Evolutionary conservation across 805 yeast genomes (phyloP).

Genomic region (Ogataea zsoltii): DNA sequence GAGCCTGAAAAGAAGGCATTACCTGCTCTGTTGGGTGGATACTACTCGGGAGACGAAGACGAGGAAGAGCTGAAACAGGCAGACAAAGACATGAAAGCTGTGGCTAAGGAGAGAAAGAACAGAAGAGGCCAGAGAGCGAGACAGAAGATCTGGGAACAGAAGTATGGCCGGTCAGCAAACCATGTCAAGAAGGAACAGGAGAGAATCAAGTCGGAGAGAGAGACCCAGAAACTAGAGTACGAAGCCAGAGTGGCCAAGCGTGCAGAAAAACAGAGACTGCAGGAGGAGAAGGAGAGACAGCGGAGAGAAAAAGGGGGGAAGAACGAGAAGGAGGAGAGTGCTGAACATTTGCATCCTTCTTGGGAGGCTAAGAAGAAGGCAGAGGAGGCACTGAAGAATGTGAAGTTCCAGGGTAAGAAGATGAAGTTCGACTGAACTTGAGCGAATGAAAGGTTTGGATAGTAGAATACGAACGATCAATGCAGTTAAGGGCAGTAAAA

Average conservation of each 20-base stretch:
- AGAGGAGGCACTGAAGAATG: slow-evolving; percentile 63
- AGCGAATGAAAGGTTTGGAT: slow-evolving; percentile 29
- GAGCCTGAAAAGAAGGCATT: slow-evolving; percentile 36
- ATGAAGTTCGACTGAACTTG: slow-evolving; percentile 73
- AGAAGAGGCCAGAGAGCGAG: slow-evolving; percentile 97
- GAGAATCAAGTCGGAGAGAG: slow-evolving; percentile 54
- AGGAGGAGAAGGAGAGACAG: slow-evolving; percentile 15
- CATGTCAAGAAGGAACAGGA: slow-evolving; percentile 73
- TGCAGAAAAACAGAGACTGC: slow-evolving; percentile 42
- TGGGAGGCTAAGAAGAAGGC: slow-evolving; percentile 89
- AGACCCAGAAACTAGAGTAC: slow-evolving; percentile 59
- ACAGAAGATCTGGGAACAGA: slow-evolving; percentile 93
- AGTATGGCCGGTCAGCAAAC: slow-evolving; percentile 80
- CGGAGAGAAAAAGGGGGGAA: slow-evolving; percentile 18
- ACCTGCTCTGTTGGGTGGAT: slow-evolving; percentile 79
- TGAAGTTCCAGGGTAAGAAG: slow-evolving; percentile 82
- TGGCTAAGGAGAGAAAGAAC: slow-evolving; percentile 67
- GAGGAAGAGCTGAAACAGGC: slow-evolving; percentile 49
- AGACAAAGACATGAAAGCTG: slow-evolving; percentile 48
- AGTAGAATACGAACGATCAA: too few relatives aligned
- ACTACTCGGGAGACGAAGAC: slow-evolving; percentile 75
- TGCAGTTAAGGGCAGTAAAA: too few relatives aligned
- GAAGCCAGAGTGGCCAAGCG: slow-evolving; percentile 75
- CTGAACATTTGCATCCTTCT: slow-evolving; percentile 79
- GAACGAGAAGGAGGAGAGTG: not conserved